Evolutionary conservation across 2,329 filamentous ascomycete genomes (phyloP), one percentile per base, ranked within the genome.

Genomic region (Tolypocladium amazonense): DNA sequence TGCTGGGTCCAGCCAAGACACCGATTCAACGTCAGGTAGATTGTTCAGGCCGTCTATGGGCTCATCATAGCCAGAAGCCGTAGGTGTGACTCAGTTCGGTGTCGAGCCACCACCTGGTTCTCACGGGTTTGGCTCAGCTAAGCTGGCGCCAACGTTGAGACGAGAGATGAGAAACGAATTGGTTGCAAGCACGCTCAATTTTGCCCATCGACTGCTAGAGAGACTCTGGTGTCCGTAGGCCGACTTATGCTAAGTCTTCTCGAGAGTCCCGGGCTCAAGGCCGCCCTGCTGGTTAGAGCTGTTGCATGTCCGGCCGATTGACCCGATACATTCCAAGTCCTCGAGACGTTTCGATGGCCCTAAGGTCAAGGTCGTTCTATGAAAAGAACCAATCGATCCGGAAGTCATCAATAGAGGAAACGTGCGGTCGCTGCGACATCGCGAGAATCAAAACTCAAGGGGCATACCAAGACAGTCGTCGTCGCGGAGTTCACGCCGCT

Each of bases 251-350:
- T 14, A 11, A 3, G 8, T 6, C 15, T 7, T n/a, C 1, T 20
- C 39, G 18, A n/a, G n/a, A 43, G 39, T 7, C 20, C 5, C 39
- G 56, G 70, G 11, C 53, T 65, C 0, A 1, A 41, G 6, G 65
- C 70, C 5, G 66, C 63, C 47, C 8, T 25, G 30, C 1, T 18
- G 38, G 38, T 37, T 1, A 61, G 27, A 52, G 55, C 67, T 39
- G 12, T 1, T 4, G 6, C 12, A n/a, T 18, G 38, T 4, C 4
- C 38, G 1, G 12, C 38, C 37, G 9, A 39, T 4, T 20, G 33
- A 6, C 33, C 33, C 4, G n/a, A n/a, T 14, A 12, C 2, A 39
- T 39, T 18, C 38, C 4, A 39, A 39, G 15, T 39, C 4, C 38
- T 39, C 38, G 38, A 39, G 38, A 39, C 38, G 7, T 18, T 14